Evolutionary conservation across 352 stramenopile genomes (phyloP).

Genomic region (Pseudoperonospora humuli): DNA sequence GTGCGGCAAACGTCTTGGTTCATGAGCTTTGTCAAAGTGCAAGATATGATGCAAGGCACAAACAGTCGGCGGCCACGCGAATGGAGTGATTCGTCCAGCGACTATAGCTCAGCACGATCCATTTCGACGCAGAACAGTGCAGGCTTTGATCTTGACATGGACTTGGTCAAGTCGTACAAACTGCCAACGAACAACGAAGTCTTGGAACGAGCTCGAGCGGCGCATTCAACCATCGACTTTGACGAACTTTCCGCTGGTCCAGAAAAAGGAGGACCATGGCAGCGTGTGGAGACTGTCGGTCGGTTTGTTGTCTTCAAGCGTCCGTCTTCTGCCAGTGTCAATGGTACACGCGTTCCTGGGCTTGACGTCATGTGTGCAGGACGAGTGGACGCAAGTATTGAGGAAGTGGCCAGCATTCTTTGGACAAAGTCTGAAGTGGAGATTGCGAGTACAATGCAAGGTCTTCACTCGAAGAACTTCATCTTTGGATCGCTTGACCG

Average conservation of each 20-base stretch:
- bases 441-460: conserved; percentile 22
- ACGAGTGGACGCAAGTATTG: conserved; percentile 20
- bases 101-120: conserved; percentile 1
- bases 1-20: background rate
- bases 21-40: conserved; percentile 10
- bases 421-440: conserved; percentile 10
- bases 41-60: conserved; percentile 5
- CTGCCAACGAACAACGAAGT: conserved; percentile 11
- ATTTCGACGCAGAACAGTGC: conserved; percentile 13
- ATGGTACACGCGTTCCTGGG: conserved; percentile 5
- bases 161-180: background rate
- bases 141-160: background rate
- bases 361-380: conserved; percentile 29
- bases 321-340: background rate
- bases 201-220: conserved; percentile 16
- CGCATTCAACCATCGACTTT: conserved; percentile 18
- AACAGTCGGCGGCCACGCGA: conserved; percentile 2
- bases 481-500: conserved; percentile 31
- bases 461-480: conserved; percentile 27
- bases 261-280: conserved; percentile 12
- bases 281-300: conserved; percentile 15
- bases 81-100: conserved; percentile 1
- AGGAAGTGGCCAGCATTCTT: conserved; percentile 22
- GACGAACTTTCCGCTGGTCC: conserved; percentile 14
- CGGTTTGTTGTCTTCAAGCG: conserved; percentile 24